Evolutionary conservation across 768 basidiomycete genomes (phyloP).

Genomic region (Boletus rufocinnamomeus): DNA sequence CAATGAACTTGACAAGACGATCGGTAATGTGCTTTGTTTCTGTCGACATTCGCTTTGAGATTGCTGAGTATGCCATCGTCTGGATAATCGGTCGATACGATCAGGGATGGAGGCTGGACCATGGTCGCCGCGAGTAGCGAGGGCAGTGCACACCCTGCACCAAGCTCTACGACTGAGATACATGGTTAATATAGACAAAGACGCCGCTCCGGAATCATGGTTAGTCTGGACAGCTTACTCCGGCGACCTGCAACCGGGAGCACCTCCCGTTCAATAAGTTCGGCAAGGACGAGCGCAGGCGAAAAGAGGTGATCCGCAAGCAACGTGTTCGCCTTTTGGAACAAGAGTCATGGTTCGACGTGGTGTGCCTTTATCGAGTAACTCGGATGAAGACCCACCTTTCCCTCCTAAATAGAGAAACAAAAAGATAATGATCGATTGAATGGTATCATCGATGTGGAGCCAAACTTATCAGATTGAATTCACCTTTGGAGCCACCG

Average conservation of each 20-base stretch:
- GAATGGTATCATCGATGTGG: constrained; percentile 1
- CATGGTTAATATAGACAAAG: constrained; percentile 3
- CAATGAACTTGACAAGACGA: constrained; percentile 45
- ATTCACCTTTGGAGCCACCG: constrained; percentile 59
- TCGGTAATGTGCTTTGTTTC: constrained; percentile 44
- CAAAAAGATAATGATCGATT: constrained; percentile 1
- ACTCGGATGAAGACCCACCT: constrained; percentile 41
- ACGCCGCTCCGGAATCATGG: neutral
- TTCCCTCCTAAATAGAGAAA: constrained; percentile 49
- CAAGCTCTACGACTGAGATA: constrained; percentile 64
- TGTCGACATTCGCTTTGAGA: constrained; percentile 52
- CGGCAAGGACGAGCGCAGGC: constrained; percentile 64
- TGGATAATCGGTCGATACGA: constrained; percentile 71
- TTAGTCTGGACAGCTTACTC: constrained; percentile 35
- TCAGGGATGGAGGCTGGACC: constrained; percentile 46
- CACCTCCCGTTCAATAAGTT: constrained; percentile 59
- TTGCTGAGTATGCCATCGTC: constrained; percentile 61
- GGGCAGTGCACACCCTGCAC: constrained; percentile 67
- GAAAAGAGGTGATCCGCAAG: constrained; percentile 76
- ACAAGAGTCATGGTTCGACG: neutral
- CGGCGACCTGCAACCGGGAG: constrained; percentile 44
- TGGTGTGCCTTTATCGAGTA: constrained; percentile 7
- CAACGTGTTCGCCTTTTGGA: constrained; percentile 62
- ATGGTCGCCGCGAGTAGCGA: constrained; percentile 57
- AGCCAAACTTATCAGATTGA: neutral